phyloP scores from a whole-genome alignment of 1,284 basidiomycete species.

The Tetrapyrgos nigripes region DNA sequence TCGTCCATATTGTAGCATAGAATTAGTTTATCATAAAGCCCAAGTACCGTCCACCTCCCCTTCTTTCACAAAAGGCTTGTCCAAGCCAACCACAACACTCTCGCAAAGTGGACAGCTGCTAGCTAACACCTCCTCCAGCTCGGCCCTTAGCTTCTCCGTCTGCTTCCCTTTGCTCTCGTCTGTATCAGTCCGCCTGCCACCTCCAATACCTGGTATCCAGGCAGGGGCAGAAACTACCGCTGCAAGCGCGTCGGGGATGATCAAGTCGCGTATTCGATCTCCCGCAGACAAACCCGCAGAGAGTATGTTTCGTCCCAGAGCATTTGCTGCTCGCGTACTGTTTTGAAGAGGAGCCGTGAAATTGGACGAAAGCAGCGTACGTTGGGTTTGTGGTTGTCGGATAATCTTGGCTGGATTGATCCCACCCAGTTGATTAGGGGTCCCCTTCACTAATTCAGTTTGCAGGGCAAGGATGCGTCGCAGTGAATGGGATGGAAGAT shows the following conservation, averaged over 20 bases:
- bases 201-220: constrained; percentile 72
- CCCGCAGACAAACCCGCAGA: constrained; percentile 90
- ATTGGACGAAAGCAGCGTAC: constrained; percentile 75
- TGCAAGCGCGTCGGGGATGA: constrained; percentile 90
- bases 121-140: constrained; percentile 88
- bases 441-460: constrained; percentile 75
- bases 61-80: constrained; percentile 84
- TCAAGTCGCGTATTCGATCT: constrained; percentile 87
- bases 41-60: constrained; percentile 86
- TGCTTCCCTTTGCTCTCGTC: constrained; percentile 65
- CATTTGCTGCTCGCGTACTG: constrained; percentile 63
- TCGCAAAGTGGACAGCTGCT: constrained; percentile 92
- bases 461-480: constrained; percentile 87
- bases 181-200: constrained; percentile 49
- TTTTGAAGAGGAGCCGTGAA: constrained; percentile 67
- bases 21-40: constrained; percentile 66
- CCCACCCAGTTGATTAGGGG: constrained; percentile 34
- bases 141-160: constrained; percentile 72
- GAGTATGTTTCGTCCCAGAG: constrained; percentile 81
- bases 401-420: constrained; percentile 37
- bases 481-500: constrained; percentile 80
- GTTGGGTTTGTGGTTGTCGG: constrained; percentile 58
- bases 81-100: constrained; percentile 82
- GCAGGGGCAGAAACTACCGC: constrained; percentile 68
- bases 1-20: constrained; percentile 8